Percentiles rank a stretch among this genome's conserved stretches.
These are phyloP conservation scores for Scenedesmus sp. DNA, from an alignment of 163 green algal genomes.

Conservation along the genomic window DNA sequence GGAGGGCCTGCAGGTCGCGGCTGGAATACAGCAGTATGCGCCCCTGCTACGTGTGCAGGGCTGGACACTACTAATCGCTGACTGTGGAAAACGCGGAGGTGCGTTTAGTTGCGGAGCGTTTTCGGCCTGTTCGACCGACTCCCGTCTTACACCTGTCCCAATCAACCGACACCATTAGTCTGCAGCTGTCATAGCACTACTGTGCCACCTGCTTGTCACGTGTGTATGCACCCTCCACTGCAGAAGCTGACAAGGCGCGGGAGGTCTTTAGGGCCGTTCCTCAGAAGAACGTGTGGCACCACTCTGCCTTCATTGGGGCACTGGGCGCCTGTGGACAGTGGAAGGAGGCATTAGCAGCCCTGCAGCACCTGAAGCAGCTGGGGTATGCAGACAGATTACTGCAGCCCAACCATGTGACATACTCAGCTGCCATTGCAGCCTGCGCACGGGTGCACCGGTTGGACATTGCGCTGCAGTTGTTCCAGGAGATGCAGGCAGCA, in stretches of 20 bases:
- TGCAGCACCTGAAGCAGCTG: constrained; percentile 8
- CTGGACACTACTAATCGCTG: neutral
- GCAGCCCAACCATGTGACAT: constrained; percentile 4
- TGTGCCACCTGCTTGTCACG: neutral
- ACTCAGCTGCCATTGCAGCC: neutral
- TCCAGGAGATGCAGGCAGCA: constrained; percentile 2
- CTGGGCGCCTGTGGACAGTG: neutral
- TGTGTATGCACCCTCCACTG: neutral
- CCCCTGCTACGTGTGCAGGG: neutral
- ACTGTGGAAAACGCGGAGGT: neutral
- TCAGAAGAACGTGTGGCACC: constrained; percentile 12
- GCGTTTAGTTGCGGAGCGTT: neutral
- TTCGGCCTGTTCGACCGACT: neutral
- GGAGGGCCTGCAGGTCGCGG: neutral
- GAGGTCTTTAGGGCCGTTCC: neutral
- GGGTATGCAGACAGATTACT: neutral
- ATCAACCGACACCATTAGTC: neutral
- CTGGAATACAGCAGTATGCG: neutral
- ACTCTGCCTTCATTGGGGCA: constrained; percentile 8
- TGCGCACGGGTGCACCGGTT: neutral
- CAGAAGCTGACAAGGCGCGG: neutral
- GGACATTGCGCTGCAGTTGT: neutral
- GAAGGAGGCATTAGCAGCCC: neutral
- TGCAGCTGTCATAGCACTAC: no score
- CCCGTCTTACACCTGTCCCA: neutral